These are phyloP conservation scores for Somion occarium DNA, from an alignment of 1,284 basidiomycete genomes.

Conservation along the genomic window DNA sequence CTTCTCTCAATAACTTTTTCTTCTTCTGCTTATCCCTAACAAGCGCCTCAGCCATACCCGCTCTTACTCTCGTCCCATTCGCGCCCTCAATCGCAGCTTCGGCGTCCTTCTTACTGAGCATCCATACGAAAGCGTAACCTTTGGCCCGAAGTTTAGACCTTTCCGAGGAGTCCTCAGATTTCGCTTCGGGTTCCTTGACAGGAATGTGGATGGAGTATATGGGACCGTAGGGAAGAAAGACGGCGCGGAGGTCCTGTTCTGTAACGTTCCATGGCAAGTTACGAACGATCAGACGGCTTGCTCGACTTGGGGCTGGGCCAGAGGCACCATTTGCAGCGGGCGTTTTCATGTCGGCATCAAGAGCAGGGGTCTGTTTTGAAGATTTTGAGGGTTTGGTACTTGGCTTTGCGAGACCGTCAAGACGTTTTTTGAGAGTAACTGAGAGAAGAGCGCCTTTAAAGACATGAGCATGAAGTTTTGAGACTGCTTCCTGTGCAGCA, in stretches of 20 bases:
- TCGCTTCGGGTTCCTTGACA: constrained; percentile 25
- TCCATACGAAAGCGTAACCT: constrained; percentile 97
- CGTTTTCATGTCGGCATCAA: constrained; percentile 11
- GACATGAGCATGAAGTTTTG: constrained; percentile 89
- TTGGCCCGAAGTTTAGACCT: constrained; percentile 43
- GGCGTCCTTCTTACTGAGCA: constrained; percentile 82
- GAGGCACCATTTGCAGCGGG: constrained; percentile 18
- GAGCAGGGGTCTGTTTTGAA: constrained; percentile 9
- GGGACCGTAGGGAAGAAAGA: constrained; percentile 88
- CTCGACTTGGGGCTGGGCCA: constrained; percentile 53
- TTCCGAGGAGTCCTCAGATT: constrained; percentile 21
- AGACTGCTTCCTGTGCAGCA: constrained; percentile 69
- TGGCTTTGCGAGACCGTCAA: constrained; percentile 62
- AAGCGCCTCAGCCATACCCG: constrained; percentile 64
- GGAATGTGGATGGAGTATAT: constrained; percentile 87
- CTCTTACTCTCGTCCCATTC: constrained; percentile 73
- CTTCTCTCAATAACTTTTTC: constrained; percentile 60
- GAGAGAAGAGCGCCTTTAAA: constrained; percentile 89
- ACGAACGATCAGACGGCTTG: constrained; percentile 85
- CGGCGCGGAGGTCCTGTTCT: constrained; percentile 81
- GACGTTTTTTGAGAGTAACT: constrained; percentile 86
- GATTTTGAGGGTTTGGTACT: constrained; percentile 20
- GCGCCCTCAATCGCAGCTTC: constrained; percentile 79
- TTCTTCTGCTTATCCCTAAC: constrained; percentile 73
- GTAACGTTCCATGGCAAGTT: constrained; percentile 85